Conservation (phyloP, 805 yeast species). For the Clavispora asparagi region DNA sequence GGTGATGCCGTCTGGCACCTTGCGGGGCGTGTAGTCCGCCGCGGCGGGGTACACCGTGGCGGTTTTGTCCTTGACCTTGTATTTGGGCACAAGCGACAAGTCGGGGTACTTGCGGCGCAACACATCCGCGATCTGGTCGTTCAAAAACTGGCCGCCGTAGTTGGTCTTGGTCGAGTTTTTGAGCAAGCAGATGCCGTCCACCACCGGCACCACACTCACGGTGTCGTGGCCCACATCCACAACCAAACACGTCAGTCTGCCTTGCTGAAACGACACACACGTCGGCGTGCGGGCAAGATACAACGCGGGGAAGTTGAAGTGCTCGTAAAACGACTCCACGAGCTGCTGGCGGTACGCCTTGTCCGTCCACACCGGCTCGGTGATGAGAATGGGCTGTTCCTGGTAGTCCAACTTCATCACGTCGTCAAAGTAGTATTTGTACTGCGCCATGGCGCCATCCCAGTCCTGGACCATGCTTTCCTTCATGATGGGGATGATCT, state of each 20-base stretch:
- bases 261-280: conserved; percentile 82
- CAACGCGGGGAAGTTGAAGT: conserved; percentile 70
- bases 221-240: conserved; percentile 83
- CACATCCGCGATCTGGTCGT: conserved; percentile 45
- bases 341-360: conserved; percentile 61
- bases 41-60: conserved; percentile 29
- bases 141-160: conserved; percentile 66
- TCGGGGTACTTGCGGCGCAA: conserved; percentile 26
- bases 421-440: conserved; percentile 53
- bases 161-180: conserved; percentile 67
- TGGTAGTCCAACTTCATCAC: conserved; percentile 46
- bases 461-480: conserved; percentile 71
- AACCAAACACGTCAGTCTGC: conserved; percentile 80
- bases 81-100: conserved; percentile 33
- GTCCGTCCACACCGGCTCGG: conserved; percentile 86
- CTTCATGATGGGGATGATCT: conserved; percentile 52
- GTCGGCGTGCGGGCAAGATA: conserved; percentile 81
- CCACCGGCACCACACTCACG: conserved; percentile 72
- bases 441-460: conserved; percentile 80
- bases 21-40: conserved; percentile 18
- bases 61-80: conserved; percentile 44
- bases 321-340: conserved; percentile 67
- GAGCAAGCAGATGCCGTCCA: conserved; percentile 73
- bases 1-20: conserved; percentile 32
- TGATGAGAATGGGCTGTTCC: conserved; percentile 73